Conservation (phyloP, 768 basidiomycete species). For the Exsudoporus frostii region DNA sequence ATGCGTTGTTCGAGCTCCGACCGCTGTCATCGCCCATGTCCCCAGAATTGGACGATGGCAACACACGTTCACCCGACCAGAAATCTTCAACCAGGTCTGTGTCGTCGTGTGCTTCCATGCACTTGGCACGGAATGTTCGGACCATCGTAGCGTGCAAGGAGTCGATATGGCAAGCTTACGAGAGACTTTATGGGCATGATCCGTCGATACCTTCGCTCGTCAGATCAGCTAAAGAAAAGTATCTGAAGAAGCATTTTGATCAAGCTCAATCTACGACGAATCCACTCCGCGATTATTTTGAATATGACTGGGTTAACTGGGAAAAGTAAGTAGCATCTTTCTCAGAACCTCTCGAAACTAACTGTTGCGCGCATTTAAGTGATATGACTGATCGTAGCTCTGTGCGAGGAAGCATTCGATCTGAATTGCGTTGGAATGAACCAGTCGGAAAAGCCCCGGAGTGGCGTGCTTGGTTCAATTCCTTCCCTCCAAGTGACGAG, state of each 20-base stretch:
- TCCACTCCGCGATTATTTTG: constrained; percentile 57
- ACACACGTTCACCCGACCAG: constrained; percentile 5
- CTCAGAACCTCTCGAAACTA: constrained; percentile 2
- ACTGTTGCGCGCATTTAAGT: constrained; percentile 34
- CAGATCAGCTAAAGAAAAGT: constrained; percentile 33
- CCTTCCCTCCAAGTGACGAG: constrained; percentile 17
- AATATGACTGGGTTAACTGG: constrained; percentile 67
- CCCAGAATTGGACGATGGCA: constrained; percentile 29
- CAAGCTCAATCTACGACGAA: constrained; percentile 21
- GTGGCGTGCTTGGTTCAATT: constrained; percentile 50
- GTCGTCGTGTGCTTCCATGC: constrained; percentile 56
- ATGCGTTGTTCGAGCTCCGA: constrained; percentile 32
- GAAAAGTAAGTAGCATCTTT: constrained; percentile 46
- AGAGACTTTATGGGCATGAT: constrained; percentile 41
- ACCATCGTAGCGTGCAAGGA: constrained; percentile 65
- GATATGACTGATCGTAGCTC: constrained; percentile 75
- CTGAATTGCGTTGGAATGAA: constrained; percentile 51
- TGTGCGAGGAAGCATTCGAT: constrained; percentile 49
- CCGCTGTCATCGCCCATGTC: constrained; percentile 19
- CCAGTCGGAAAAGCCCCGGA: constrained; percentile 48
- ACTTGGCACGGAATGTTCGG: constrained; percentile 57
- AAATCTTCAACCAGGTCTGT: constrained; percentile 30
- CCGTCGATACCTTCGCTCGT: constrained; percentile 38
- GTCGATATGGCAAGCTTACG: constrained; percentile 64
- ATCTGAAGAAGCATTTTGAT: constrained; percentile 22